Evolutionary conservation across 352 stramenopile genomes (phyloP), one percentile per base, ranked within the genome.

Genomic region (Phytophthora sp.): DNA sequence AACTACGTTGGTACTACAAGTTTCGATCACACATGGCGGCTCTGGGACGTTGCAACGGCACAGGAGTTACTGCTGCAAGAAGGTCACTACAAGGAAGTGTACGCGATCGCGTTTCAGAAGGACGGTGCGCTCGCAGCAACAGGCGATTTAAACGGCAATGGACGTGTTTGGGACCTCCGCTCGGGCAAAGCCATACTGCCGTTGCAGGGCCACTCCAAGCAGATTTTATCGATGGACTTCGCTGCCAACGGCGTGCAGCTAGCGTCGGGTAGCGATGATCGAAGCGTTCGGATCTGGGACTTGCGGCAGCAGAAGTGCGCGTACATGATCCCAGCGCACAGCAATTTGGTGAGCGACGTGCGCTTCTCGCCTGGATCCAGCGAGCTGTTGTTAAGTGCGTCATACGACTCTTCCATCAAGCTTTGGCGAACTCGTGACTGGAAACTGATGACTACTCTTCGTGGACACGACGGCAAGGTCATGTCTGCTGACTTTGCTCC

Each of bases 1-100:
- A 68, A 90, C 38, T 94, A 93, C 65, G 77, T 99, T 6, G 96
- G 85, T 23, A 99, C 95, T 7, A 98, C 96, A 9, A 98, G 90
- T 71, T 99, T 98, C 67, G 97, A 99, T 74, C 90, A 98, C 63
- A 98, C 96, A 20, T 99, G 96, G 96, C 81, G 97, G n/a, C 81
- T 99, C 15, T 99, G 96, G 97, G 97, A 99, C 73, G 82, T 98
- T 13, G 89, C 97, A 30, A 98, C 91, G 1, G 87, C 82, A 7
- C 82, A 91, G 38, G 93, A 98, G 60, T 72, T 99, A 44, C 69
- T 99, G 31, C 63, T 99, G 13, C 97, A 99, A 71, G 97, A 99
- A 88, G 97, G 97, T 1, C 97, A 99, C 73, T 95, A 90, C 65
- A 93, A 89, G 61, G 94, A 98, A 63, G 88, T 98, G 26, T 99